Conservation (phyloP, 345 rosid species). For the Linum tenue region DNA sequence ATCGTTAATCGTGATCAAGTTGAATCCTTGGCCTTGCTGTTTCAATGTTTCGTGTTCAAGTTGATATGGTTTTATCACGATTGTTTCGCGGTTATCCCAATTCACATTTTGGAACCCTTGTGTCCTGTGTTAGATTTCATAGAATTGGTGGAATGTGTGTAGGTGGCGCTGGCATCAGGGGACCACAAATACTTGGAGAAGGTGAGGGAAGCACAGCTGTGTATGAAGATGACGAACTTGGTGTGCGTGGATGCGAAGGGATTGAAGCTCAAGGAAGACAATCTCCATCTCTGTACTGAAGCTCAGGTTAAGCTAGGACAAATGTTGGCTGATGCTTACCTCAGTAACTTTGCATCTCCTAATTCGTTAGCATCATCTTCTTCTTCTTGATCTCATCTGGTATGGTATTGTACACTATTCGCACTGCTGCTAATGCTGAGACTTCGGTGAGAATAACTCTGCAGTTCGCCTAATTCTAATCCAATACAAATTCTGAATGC, state of each 20-base stretch:
- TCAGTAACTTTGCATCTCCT: constrained; percentile 23
- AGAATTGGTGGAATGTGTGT: constrained; percentile 6
- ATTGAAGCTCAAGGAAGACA: constrained; percentile 48
- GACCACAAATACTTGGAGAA: constrained; percentile 50
- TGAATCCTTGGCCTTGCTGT: too few relatives aligned
- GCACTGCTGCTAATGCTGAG: neutral
- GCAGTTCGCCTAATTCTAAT: neutral
- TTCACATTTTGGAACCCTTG: too few relatives aligned
- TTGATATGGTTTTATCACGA: neutral
- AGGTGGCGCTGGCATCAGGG: constrained; percentile 84
- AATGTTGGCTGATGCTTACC: constrained; percentile 62
- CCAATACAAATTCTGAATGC: too few relatives aligned
- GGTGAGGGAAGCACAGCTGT: constrained; percentile 67
- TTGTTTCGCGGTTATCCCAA: neutral
- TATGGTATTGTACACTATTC: neutral
- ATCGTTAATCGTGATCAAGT: neutral
- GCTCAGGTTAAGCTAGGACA: constrained; percentile 64
- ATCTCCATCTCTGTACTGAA: constrained; percentile 67
- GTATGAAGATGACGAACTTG: constrained; percentile 44
- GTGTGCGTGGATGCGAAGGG: constrained; percentile 76
- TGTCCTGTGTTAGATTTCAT: neutral
- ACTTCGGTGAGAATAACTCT: neutral
- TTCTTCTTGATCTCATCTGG: neutral
- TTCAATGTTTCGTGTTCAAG: too few relatives aligned
- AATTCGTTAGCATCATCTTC: neutral